Evolutionary conservation across 495 filamentous ascomycete species (phyloP).

Genomic region (Xylaria curta): DNA sequence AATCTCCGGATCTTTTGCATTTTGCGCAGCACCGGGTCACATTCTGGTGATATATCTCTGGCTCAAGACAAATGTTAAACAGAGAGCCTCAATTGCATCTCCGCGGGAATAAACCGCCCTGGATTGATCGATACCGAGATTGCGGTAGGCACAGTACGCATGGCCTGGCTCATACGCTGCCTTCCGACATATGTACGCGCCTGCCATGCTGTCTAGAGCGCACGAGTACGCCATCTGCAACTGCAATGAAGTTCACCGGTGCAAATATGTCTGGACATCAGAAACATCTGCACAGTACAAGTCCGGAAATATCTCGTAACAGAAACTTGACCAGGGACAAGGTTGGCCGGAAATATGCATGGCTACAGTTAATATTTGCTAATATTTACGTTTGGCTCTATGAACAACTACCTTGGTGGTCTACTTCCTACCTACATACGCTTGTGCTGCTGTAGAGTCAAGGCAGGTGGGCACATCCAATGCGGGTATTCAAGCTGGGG

Average conservation of each 20-base stretch:
- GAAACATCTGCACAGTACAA: neutral
- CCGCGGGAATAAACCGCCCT: neutral
- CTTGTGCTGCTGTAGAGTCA: no score
- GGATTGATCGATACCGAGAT: neutral
- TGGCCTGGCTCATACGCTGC: neutral
- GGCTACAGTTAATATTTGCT: conserved; percentile 15
- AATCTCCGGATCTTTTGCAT: neutral
- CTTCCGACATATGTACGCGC: neutral
- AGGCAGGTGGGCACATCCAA: no score
- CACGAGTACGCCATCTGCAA: neutral
- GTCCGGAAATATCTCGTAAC: conserved; percentile 21
- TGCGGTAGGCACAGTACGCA: neutral
- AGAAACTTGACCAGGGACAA: conserved; percentile 15
- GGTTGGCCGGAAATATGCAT: neutral
- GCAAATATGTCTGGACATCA: no score
- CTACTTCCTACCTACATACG: neutral
- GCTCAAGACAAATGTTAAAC: neutral
- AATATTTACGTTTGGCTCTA: conserved; percentile 20
- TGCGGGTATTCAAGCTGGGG: neutral
- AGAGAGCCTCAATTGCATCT: conserved; percentile 1
- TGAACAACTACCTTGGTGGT: neutral
- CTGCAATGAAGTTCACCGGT: neutral
- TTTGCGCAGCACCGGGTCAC: neutral
- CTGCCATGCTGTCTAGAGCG: neutral
- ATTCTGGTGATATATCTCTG: conserved; percentile 6